A percentile compares a stretch with the other conserved stretches of the same genome.
phyloP scores from a whole-genome alignment of 1,139 yeast species.

The Kodamaea anthophila region DNA sequence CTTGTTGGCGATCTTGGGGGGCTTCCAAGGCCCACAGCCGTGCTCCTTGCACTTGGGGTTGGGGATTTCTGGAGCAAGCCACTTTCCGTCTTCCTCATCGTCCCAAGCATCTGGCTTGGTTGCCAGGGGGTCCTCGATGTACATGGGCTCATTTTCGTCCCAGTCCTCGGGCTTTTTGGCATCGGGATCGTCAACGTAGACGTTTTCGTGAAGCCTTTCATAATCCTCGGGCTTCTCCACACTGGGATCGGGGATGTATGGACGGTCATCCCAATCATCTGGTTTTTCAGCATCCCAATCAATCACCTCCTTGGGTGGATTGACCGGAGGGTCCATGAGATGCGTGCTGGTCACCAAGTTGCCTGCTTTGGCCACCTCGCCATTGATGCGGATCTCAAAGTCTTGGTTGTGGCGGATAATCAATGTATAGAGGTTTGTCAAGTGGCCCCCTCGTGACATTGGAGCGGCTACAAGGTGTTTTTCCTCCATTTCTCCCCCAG shows the following conservation, averaged over 20 bases:
- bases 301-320: slow-evolving; percentile 55
- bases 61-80: slow-evolving; percentile 61
- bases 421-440: slow-evolving; percentile 69
- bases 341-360: slow-evolving; percentile 46
- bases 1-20: slow-evolving; percentile 63
- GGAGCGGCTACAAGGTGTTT: slow-evolving; percentile 67
- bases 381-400: slow-evolving; percentile 78
- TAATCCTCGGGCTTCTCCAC: slow-evolving; percentile 70
- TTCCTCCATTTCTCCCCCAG: slow-evolving; percentile 59
- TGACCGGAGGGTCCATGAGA: slow-evolving; percentile 55
- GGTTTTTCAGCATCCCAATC: slow-evolving; percentile 69
- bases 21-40: slow-evolving; percentile 68
- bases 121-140: slow-evolving; percentile 62
- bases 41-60: slow-evolving; percentile 62
- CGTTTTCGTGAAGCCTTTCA: slow-evolving; percentile 59
- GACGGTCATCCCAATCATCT: slow-evolving; percentile 68
- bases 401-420: slow-evolving; percentile 57
- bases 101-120: slow-evolving; percentile 73
- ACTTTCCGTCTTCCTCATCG: slow-evolving; percentile 81
- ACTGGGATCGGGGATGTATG: slow-evolving; percentile 60
- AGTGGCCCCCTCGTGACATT: slow-evolving; percentile 50
- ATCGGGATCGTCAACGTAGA: slow-evolving; percentile 56
- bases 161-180: slow-evolving; percentile 70
- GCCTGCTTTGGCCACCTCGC: slow-evolving; percentile 67
- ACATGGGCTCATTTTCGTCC: slow-evolving; percentile 59